Evolutionary conservation across 2,329 filamentous ascomycete species (phyloP).

Genomic region (Aspergillus fumigatiaffinis): DNA sequence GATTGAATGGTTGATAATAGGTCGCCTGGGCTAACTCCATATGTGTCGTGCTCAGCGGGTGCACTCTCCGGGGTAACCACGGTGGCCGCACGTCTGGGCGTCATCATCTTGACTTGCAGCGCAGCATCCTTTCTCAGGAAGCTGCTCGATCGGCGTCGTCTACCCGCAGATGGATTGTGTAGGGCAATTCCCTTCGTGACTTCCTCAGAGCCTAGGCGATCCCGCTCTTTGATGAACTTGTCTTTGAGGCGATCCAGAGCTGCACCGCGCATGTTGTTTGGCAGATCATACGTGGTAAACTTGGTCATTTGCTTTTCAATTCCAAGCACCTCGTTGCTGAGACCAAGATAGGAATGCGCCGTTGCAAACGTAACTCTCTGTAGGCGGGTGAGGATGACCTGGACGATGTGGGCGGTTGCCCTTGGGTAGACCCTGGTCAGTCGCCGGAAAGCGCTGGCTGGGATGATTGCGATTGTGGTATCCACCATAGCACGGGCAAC

Average conservation of each 20-base stretch:
- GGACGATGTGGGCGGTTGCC: constrained; percentile 93
- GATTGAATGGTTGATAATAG: constrained; percentile 73
- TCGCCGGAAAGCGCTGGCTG: constrained; percentile 88
- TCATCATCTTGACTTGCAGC: constrained; percentile 59
- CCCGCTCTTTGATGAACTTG: constrained; percentile 82
- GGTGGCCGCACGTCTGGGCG: constrained; percentile 35
- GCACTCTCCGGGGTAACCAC: constrained; percentile 14
- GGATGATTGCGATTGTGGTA: constrained; percentile 97
- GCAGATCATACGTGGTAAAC: constrained; percentile 85
- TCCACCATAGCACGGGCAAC: constrained; percentile 94
- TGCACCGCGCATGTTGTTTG: constrained; percentile 81
- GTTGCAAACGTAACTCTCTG: constrained; percentile 93
- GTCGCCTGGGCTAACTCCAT: constrained; percentile 67
- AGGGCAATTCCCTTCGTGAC: constrained; percentile 89
- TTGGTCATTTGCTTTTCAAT: constrained; percentile 93
- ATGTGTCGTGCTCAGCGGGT: constrained; percentile 30
- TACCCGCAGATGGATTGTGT: constrained; percentile 69
- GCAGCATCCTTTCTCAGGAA: constrained; percentile 75
- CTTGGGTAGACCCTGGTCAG: constrained; percentile 93
- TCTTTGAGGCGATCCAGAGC: constrained; percentile 82
- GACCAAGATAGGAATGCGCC: constrained; percentile 86
- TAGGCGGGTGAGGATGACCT: constrained; percentile 91
- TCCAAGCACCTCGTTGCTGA: constrained; percentile 85
- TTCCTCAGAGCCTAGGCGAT: constrained; percentile 76
- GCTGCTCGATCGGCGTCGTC: constrained; percentile 68